phyloP scores from a whole-genome alignment of 176 grass and related monocot species.

The Bolboschoenus planiculmis region DNA sequence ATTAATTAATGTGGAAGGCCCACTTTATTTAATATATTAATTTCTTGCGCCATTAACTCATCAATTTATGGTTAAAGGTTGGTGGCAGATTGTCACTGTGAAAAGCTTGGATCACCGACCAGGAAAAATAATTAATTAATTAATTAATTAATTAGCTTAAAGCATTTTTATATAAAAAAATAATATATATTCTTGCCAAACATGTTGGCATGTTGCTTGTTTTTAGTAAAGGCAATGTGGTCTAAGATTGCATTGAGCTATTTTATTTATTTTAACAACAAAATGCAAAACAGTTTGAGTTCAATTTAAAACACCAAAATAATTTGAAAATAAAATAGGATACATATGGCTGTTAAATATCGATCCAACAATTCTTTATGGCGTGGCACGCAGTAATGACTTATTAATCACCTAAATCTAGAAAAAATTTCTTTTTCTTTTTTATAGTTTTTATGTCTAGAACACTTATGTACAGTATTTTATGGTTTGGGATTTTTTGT shows the following conservation, averaged over 20 bases:
- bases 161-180: neutral
- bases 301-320: neutral
- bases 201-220: neutral
- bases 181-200: neutral
- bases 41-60: neutral
- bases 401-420: neutral
- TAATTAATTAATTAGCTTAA: neutral
- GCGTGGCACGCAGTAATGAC: neutral
- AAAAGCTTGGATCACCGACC: neutral
- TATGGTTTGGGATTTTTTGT: too few species aligned
- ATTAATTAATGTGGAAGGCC: neutral
- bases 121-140: neutral
- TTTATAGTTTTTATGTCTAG: neutral
- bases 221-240: neutral
- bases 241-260: neutral
- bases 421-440: neutral
- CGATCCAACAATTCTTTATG: neutral
- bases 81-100: neutral
- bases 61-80: neutral
- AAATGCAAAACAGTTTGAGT: neutral
- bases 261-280: neutral
- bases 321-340: neutral
- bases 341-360: neutral
- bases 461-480: too few species aligned
- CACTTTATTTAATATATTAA: neutral